A percentile compares a stretch with the other conserved stretches of the same genome.
phyloP scores from a whole-genome alignment of 352 stramenopile species.

The Elongisporangium prolatum region DNA sequence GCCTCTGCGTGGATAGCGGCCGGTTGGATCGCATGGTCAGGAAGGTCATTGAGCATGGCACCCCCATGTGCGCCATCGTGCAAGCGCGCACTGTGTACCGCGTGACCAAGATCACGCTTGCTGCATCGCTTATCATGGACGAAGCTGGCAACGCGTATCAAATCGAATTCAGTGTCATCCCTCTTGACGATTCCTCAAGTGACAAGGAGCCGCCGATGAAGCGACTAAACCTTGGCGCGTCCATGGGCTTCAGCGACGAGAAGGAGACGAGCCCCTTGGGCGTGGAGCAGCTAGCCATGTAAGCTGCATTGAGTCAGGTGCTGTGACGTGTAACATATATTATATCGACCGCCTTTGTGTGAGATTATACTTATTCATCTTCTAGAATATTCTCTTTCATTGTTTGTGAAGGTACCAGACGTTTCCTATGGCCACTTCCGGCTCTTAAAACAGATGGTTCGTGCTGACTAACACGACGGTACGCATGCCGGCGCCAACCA shows the following conservation, averaged over 20 bases:
- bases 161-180: constrained; percentile 65
- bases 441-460: too few relatives aligned
- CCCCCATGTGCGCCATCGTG: constrained; percentile 39
- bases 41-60: constrained; percentile 31
- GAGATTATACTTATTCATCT: not conserved
- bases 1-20: constrained; percentile 42
- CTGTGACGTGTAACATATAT: constrained; percentile 48
- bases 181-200: constrained; percentile 52
- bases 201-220: constrained; percentile 14
- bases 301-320: constrained; percentile 11
- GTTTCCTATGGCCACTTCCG: not conserved
- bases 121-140: constrained; percentile 54
- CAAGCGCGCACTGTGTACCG: constrained; percentile 27
- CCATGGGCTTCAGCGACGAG: constrained; percentile 22
- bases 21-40: constrained; percentile 45
- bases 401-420: not conserved
- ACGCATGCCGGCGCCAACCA: constrained; percentile 2
- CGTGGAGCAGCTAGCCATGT: constrained; percentile 25
- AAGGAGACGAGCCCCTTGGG: constrained; percentile 55
- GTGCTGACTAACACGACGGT: too few relatives aligned
- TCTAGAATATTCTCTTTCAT: too few relatives aligned
- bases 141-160: constrained; percentile 38
- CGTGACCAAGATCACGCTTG: constrained; percentile 36
- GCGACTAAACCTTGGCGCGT: constrained; percentile 7
- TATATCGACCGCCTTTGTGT: constrained; percentile 27